phyloP scores from a whole-genome alignment of 371 early-diverging fungal species.

The Mucor mucedo region DNA sequence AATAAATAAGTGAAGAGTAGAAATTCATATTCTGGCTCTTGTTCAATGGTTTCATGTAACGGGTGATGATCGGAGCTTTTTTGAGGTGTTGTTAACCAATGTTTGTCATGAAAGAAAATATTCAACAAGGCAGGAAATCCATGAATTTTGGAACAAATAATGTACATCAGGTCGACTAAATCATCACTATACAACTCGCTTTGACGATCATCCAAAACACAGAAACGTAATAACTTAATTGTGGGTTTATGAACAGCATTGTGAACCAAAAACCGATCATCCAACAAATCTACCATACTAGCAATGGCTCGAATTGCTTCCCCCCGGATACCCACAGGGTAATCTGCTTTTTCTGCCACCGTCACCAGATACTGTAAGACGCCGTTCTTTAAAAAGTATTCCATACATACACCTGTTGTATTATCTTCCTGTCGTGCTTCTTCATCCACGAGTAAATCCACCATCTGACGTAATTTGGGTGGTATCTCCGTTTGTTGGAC shows the following conservation, averaged over 20 bases:
- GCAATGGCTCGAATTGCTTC: conserved; percentile 83
- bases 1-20: conserved; percentile 85
- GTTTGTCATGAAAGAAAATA: conserved; percentile 88
- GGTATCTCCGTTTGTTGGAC: conserved; percentile 86
- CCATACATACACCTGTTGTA: conserved; percentile 89
- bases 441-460: conserved; percentile 91
- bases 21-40: conserved; percentile 75
- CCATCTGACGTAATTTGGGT: conserved; percentile 76
- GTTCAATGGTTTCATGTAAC: conserved; percentile 26
- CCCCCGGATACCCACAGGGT: conserved; percentile 85
- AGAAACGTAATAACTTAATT: conserved; percentile 74
- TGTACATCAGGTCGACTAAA: conserved; percentile 87
- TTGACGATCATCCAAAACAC: conserved; percentile 63
- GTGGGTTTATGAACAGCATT: conserved; percentile 90
- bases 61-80: conserved; percentile 26
- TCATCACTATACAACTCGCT: conserved; percentile 80
- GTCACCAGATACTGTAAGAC: conserved; percentile 81
- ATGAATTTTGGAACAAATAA: conserved; percentile 89
- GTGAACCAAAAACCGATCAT: conserved; percentile 89
- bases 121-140: conserved; percentile 86
- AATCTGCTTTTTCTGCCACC: conserved; percentile 77
- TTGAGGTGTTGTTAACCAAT: conserved; percentile 74
- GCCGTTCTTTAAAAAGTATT: conserved; percentile 85
- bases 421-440: conserved; percentile 76
- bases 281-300: conserved; percentile 84